A percentile compares a stretch with the other conserved stretches of the same genome.
Conservation (phyloP, 352 stramenopile genomes). For the Phytophthora tubulina region DNA sequence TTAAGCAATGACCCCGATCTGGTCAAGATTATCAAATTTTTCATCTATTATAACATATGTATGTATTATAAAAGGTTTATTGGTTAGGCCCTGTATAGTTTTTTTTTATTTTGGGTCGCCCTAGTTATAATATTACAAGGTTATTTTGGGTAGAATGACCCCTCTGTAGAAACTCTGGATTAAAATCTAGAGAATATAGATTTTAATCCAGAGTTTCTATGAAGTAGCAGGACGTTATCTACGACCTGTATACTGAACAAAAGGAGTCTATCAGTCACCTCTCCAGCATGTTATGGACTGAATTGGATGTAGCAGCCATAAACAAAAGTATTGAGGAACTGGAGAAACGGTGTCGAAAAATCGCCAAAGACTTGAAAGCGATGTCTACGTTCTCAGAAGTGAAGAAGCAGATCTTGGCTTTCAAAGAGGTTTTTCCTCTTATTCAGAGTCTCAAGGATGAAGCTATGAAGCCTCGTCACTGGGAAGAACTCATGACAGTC, state of each 20-base stretch:
- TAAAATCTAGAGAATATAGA: too few relatives aligned
- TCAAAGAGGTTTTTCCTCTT: constrained; percentile 94
- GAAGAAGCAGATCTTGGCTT: constrained; percentile 92
- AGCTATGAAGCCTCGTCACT: constrained; percentile 93
- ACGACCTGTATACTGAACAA: constrained; percentile 93
- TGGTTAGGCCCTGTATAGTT: too few relatives aligned
- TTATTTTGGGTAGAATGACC: too few relatives aligned
- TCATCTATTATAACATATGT: too few relatives aligned
- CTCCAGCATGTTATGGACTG: constrained; percentile 92
- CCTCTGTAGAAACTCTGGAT: too few relatives aligned
- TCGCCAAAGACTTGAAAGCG: constrained; percentile 91
- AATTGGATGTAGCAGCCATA: constrained; percentile 93
- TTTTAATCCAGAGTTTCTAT: too few relatives aligned
- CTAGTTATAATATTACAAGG: too few relatives aligned
- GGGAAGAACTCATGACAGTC: constrained; percentile 91
- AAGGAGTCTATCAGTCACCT: constrained; percentile 94
- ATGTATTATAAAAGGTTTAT: too few relatives aligned
- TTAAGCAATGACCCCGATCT: too few relatives aligned
- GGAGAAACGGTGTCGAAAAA: constrained; percentile 93
- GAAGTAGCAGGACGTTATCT: constrained; percentile 92
- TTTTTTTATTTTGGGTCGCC: too few relatives aligned
- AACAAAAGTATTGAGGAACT: constrained; percentile 94
- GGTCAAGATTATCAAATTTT: too few relatives aligned
- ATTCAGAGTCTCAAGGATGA: constrained; percentile 96
- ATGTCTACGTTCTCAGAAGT: constrained; percentile 93